Base-by-base conservation (phyloP, 371 early-diverging fungal species). In the Mortierella sp. region DNA sequence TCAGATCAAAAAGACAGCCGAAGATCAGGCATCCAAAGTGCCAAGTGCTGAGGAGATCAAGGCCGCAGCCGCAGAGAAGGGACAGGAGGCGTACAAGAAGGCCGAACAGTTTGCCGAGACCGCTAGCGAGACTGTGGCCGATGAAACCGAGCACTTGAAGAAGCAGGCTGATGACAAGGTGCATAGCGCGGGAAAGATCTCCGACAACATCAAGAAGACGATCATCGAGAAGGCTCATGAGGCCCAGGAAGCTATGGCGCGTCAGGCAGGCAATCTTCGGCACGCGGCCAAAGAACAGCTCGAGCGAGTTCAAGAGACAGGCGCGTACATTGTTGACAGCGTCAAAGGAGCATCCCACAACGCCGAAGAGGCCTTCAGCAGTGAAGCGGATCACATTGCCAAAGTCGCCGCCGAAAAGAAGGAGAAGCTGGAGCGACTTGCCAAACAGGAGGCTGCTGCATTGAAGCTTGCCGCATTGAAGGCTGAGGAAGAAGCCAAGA, bases 141-240 rank as follows among this genome's bases (percentile, higher is more conserved):
- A 62, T 2, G 60, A 57, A 37, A 57, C 72, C 41, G 62, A 65
- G 58, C 47, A 51, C 22, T 31, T 66, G 45, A 61, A 55, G 41
- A 61, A 72, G 41, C 12, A 41, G 46, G 50, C 54, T 2, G 60
- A 67, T 21, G 73, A 60, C 1, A 59, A 53, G 47, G 43, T 49
- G 2, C 24, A 66, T 3, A 66, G 61, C n/a, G 72, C 72, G 2
- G 50, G 61, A 17, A 65, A 61, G 55, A n/a, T 66, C 2, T 57
- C 72, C 24, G 66, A 72, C 27, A 19, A 58, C 24, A 55, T 63
- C 56, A 66, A 63, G 52, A 53, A 67, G 54, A 39, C 57, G 6
- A 41, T 72, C 7, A 10, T 60, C 17, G 61, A 74, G 17, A 67
- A 74, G 53, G 76, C 64, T 0, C 52, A 52, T 17, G 64, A 63